Conservation (phyloP, 768 basidiomycete genomes). For the Psilocybe cubensis region DNA sequence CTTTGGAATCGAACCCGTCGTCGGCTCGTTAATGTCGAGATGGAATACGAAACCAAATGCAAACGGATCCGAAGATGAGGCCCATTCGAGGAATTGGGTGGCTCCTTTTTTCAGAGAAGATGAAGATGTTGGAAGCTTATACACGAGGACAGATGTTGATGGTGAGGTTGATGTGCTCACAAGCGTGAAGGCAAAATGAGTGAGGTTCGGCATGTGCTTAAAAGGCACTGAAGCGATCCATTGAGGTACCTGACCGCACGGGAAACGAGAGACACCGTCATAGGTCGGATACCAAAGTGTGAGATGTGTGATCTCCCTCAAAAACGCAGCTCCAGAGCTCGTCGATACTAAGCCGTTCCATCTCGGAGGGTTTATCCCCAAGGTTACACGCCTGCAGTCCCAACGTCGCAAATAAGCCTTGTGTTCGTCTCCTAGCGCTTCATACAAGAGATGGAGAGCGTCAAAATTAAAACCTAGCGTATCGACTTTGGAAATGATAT, state of each 20-base stretch:
- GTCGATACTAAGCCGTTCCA: conserved; percentile 37
- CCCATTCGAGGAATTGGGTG: conserved; percentile 25
- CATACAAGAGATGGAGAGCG: conserved; percentile 38
- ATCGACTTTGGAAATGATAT: conserved; percentile 31
- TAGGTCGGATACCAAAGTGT: conserved; percentile 31
- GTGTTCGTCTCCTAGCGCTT: conserved; percentile 26
- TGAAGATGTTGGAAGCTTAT: conserved; percentile 6
- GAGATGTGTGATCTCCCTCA: conserved; percentile 41
- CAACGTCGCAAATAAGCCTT: conserved; percentile 18
- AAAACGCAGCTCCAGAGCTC: conserved; percentile 33
- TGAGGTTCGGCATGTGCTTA: conserved; percentile 32
- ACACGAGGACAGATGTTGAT: conserved; percentile 19
- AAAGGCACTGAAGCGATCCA: conserved; percentile 36
- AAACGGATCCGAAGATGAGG: conserved; percentile 22
- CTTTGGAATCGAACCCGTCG: conserved; percentile 4
- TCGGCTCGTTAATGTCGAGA: conserved; percentile 2
- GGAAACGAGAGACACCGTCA: not conserved
- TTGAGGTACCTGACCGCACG: conserved; percentile 17
- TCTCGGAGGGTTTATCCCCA: conserved; percentile 31
- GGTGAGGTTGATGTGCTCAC: conserved; percentile 4
- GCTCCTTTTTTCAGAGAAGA: not conserved
- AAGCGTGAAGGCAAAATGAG: conserved; percentile 36
- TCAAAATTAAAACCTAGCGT: conserved; percentile 34
- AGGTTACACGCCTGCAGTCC: conserved; percentile 32
- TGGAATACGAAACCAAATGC: conserved; percentile 21